Evolutionary conservation across 495 filamentous ascomycete species (phyloP).

Genomic region (Xylaria venustula): DNA sequence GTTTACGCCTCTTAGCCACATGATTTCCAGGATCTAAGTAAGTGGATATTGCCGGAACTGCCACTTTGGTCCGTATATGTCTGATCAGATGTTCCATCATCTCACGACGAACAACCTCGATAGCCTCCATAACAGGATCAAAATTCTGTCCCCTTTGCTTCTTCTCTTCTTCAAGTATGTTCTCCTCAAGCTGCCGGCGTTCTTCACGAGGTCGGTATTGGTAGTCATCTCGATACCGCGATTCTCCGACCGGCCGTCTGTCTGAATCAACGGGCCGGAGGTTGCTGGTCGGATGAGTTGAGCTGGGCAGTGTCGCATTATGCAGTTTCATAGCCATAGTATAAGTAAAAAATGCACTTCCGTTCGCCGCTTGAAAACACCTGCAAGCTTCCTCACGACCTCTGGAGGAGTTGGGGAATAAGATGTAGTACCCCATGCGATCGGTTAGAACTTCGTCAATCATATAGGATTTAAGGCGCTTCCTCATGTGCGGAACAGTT

Average conservation of each 20-base stretch:
- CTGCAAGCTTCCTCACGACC: slow-evolving; percentile 78
- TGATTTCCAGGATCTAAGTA: slow-evolving; percentile 82
- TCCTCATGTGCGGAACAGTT: slow-evolving; percentile 82
- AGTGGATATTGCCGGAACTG: slow-evolving; percentile 75
- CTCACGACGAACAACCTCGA: slow-evolving; percentile 74
- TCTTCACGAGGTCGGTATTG: slow-evolving; percentile 56
- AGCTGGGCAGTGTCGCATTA: slow-evolving; percentile 47
- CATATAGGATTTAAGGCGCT: slow-evolving; percentile 73
- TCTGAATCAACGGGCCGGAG: slow-evolving; percentile 22
- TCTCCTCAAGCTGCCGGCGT: slow-evolving; percentile 60
- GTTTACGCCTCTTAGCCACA: slow-evolving; percentile 66
- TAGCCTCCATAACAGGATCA: slow-evolving; percentile 81
- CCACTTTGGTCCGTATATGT: slow-evolving; percentile 81
- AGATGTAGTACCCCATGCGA: slow-evolving; percentile 82
- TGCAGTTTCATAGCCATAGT: slow-evolving; percentile 88
- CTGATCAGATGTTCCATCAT: slow-evolving; percentile 79
- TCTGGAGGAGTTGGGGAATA: slow-evolving; percentile 71
- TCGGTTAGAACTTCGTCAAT: slow-evolving; percentile 80
- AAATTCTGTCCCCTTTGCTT: slow-evolving; percentile 75
- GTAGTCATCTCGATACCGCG: slow-evolving; percentile 25
- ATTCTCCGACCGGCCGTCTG: slow-evolving; percentile 38
- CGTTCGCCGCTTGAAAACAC: slow-evolving; percentile 71
- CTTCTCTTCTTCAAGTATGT: slow-evolving; percentile 84
- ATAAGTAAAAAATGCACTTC: slow-evolving; percentile 83
- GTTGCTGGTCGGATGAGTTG: slow-evolving; percentile 6